Base-by-base conservation (phyloP, 106 monocot species). In the Dendrobium catenatum region DNA sequence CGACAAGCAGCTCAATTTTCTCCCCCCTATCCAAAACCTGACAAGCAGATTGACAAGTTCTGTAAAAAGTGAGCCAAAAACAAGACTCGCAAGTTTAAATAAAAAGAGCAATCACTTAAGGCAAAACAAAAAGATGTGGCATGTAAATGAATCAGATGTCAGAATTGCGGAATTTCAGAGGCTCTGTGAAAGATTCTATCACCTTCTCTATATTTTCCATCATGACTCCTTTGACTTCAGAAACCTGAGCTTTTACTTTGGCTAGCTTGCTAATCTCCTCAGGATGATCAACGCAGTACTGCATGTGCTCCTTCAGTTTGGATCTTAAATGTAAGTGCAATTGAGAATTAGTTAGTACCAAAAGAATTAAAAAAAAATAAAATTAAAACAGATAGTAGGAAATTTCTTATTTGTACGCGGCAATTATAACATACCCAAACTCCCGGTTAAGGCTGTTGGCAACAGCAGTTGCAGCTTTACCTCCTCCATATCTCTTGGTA, bases 171-270 rank as follows among this genome's bases (percentile, higher is more conserved):
- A 31, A 70, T 33, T 70, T 70, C 51, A 51, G 51, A 51, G 51
- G 51, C 3, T 61, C n/a, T 13, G 33, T 33, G 19, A 5, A 74
- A 20, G 17, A 75, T 43, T 75, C 18, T 11, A 18, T 26, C 51
- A 81, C 81, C 85, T 85, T 85, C 72, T 81, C 85, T 44, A 85
- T 85, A 37, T 85, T 85, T 55, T 85, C 85, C 85, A 81, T 85
- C 85, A 85, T 85, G 43, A 85, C 85, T 43, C 85, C 81, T 85
- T 85, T 81, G 72, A 85, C 85, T 78, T 85, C 85, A 11, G 81
- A 72, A 46, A 85, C 85, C 58, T 85, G 85, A 72, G 85, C 81
- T 44, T 85, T 85, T 42, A 85, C 85, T 78, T 85, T 85, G 6
- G 85, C 81, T 24, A 85, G 85, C 85, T 85, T 85, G 85, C 56